Evolutionary conservation across 2,329 filamentous ascomycete species (phyloP), one percentile per base, ranked within the genome.

Genomic region (Amesomyces nigricolor): DNA sequence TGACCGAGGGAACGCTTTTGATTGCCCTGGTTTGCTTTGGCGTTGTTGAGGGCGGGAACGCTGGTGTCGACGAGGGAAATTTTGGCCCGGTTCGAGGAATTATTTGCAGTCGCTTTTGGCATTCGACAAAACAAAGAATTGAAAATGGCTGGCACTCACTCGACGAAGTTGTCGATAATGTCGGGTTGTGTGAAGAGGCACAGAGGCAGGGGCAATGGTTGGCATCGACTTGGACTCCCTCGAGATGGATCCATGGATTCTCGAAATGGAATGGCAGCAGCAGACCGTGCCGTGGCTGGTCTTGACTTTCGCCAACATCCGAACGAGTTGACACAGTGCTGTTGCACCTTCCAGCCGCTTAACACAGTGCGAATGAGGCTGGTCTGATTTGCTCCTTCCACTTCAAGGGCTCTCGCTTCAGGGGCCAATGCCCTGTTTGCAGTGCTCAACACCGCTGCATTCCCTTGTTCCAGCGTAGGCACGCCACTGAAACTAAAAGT

Each of bases 1-100:
- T 19, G 17, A 19, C 17, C 3, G 48, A 55, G 49, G 58, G 56
- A 32, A 52, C 46, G 58, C 40, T 56, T 62, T 54, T 40, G 52
- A 19, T 43, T 57, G 49, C 53, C 46, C 47, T 40, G 53, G 53
- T 44, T 45, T 57, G 57, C 58, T 56, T 60, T 57, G 59, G 51
- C 51, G 47, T 45, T 57, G 57, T 58, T 56, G 58, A 55, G 59
- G 51, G 56, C 51, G 32, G 37, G 29, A 29, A 46, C 29, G 53
- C 39, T 43, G 16, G 39, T 10, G n/a, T n/a, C 10, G 39, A 10
- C 39, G 16, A 16, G 39, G 39, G 5, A 19, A n/a, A 6, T 9
- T 16, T 42, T 17, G 16, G 9, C 17, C 39, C 3, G 6, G 6
- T 17, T 42, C 10, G 17, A 4, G 29, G 17, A 45, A 37, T 38